Evolutionary conservation across 768 basidiomycete species (phyloP).

Genomic region (Mycena maculata): DNA sequence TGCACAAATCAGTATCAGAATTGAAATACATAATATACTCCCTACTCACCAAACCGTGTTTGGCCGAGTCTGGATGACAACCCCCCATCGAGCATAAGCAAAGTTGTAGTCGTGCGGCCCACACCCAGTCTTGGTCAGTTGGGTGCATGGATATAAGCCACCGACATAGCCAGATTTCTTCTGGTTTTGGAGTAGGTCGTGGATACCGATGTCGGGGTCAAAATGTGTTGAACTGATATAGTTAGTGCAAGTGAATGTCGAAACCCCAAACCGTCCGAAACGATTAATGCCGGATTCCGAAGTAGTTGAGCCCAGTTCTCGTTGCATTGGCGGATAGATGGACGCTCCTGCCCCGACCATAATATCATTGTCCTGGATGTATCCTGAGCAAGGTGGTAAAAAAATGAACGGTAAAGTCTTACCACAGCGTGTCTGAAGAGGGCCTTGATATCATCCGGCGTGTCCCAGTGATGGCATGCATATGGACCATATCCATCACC

Average conservation of each 20-base stretch:
- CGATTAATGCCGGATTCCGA: not conserved
- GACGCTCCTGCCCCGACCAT: not conserved
- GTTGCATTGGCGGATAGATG: not conserved
- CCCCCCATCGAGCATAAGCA: not conserved
- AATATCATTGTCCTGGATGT: not conserved
- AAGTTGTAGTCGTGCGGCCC: not conserved
- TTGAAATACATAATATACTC: not conserved
- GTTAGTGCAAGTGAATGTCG: not conserved
- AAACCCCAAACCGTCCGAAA: not conserved
- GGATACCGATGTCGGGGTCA: not conserved
- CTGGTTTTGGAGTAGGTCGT: not conserved
- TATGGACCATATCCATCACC: constrained; percentile 3
- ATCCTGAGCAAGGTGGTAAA: not conserved
- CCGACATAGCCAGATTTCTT: not conserved
- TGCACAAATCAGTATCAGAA: not conserved
- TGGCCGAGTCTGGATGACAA: not conserved
- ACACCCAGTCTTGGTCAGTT: not conserved
- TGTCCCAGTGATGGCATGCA: not conserved
- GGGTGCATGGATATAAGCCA: not conserved
- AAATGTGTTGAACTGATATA: not conserved
- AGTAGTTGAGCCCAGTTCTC: not conserved
- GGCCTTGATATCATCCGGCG: constrained; percentile 6
- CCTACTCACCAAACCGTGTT: constrained; percentile 16
- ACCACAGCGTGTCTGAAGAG: constrained; percentile 6
- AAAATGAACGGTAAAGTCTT: not conserved